These are phyloP conservation scores for Colletotrichum endophyticum DNA, from an alignment of 2,329 filamentous ascomycete species.

Conservation along the genomic window DNA sequence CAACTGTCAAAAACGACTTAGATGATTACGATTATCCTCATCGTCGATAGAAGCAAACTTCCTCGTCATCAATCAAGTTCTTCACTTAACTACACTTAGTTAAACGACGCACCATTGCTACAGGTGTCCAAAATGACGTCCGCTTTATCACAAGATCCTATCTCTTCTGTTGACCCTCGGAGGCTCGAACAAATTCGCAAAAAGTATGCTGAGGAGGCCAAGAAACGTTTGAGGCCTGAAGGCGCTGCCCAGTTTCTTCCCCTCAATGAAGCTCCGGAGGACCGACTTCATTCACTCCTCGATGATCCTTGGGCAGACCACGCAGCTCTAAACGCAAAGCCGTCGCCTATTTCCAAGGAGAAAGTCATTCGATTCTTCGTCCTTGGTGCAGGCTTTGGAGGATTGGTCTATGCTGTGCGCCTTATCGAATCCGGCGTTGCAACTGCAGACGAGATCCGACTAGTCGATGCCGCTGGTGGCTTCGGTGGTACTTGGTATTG, in stretches of 20 bases:
- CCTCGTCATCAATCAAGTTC: fast-evolving
- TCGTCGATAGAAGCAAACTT: neutral
- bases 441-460: slow-evolving; percentile 36
- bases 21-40: neutral
- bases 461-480: slow-evolving; percentile 46
- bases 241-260: slow-evolving; percentile 35
- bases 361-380: slow-evolving; percentile 32
- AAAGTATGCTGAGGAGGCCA: slow-evolving; percentile 34
- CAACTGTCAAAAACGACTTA: neutral
- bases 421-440: slow-evolving; percentile 26
- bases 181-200: neutral
- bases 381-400: slow-evolving; percentile 38
- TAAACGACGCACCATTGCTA: neutral
- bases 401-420: slow-evolving; percentile 31
- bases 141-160: neutral
- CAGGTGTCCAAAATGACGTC: neutral
- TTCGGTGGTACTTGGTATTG: slow-evolving; percentile 58
- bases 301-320: slow-evolving; percentile 40
- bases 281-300: slow-evolving; percentile 25
- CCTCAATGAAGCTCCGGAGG: slow-evolving; percentile 21
- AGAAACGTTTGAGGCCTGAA: slow-evolving; percentile 35
- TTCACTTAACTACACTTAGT: too few species aligned
- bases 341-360: slow-evolving; percentile 26
- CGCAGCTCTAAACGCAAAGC: slow-evolving; percentile 27
- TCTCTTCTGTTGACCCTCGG: neutral